phyloP scores from a whole-genome alignment of 1,139 yeast genomes.

The Candida anutae region DNA sequence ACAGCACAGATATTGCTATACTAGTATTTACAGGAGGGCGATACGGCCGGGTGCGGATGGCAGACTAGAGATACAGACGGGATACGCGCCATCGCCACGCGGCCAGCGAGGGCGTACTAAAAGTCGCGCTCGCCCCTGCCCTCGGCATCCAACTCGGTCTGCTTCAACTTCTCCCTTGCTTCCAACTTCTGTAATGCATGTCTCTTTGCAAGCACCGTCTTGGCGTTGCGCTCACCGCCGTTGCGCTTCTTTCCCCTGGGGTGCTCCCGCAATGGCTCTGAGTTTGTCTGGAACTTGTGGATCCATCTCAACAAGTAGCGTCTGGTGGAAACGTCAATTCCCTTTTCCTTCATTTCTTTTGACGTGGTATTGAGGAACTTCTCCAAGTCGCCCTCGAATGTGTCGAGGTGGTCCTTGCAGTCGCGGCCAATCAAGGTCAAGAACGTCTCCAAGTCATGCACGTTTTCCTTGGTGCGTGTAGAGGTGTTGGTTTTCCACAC shows the following conservation, averaged over 20 bases:
- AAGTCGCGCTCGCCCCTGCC: conserved; percentile 15
- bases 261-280: conserved; percentile 51
- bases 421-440: conserved; percentile 71
- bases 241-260: conserved; percentile 67
- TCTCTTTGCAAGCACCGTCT: conserved; percentile 61
- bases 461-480: conserved; percentile 41
- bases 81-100: not conserved
- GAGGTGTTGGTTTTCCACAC: conserved; percentile 36
- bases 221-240: conserved; percentile 85
- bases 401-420: conserved; percentile 56
- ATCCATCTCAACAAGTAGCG: conserved; percentile 52
- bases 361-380: conserved; percentile 54
- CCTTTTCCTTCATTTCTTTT: conserved; percentile 59
- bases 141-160: conserved; percentile 14
- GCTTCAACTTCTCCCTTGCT: conserved; percentile 25
- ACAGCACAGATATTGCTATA: too few relatives aligned
- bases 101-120: conserved; percentile 5
- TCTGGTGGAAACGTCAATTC: conserved; percentile 71
- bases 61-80: too few relatives aligned
- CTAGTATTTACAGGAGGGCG: too few relatives aligned
- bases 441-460: conserved; percentile 71
- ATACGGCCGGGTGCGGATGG: too few relatives aligned
- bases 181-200: conserved; percentile 50
- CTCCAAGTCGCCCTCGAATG: conserved; percentile 68
- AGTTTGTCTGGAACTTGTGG: conserved; percentile 45